A percentile compares a stretch with the other conserved stretches of the same genome.
These are phyloP conservation scores for Aegle marmelos DNA, from an alignment of 345 rosid genomes.

Conservation along the genomic window DNA sequence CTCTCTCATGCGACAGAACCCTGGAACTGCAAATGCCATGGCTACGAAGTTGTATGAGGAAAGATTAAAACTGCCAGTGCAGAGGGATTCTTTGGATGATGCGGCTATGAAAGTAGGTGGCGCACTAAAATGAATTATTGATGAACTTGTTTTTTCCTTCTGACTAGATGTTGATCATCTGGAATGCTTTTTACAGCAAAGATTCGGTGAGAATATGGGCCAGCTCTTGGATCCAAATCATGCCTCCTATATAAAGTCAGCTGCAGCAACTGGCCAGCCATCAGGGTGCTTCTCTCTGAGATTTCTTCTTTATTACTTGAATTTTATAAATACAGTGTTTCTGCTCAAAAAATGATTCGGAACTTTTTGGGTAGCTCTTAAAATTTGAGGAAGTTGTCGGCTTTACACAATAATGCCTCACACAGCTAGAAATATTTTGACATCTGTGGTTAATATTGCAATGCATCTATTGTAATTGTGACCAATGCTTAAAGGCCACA, in stretches of 20 bases:
- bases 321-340: conserved; percentile 4
- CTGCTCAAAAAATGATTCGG: neutral
- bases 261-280: conserved; percentile 72
- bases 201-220: conserved; percentile 82
- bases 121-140: conserved; percentile 1
- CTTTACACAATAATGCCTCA: neutral
- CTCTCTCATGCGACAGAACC: conserved; percentile 67
- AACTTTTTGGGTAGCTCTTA: neutral
- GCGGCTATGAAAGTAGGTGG: conserved; percentile 89
- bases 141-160: neutral
- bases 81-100: conserved; percentile 89
- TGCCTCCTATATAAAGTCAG: conserved; percentile 87
- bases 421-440: neutral
- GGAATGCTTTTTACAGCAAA: conserved; percentile 46
- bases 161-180: conserved; percentile 7
- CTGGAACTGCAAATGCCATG: conserved; percentile 80
- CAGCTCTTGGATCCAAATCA: conserved; percentile 87
- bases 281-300: conserved; percentile 64
- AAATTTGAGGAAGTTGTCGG: neutral
- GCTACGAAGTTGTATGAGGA: conserved; percentile 92
- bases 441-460: neutral
- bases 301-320: conserved; percentile 16
- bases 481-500: neutral
- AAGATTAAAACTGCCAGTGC: conserved; percentile 65
- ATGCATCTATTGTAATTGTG: neutral